These are phyloP conservation scores for Telopea speciosissima DNA, from an alignment of 177 flowering plant genomes.

Conservation along the genomic window DNA sequence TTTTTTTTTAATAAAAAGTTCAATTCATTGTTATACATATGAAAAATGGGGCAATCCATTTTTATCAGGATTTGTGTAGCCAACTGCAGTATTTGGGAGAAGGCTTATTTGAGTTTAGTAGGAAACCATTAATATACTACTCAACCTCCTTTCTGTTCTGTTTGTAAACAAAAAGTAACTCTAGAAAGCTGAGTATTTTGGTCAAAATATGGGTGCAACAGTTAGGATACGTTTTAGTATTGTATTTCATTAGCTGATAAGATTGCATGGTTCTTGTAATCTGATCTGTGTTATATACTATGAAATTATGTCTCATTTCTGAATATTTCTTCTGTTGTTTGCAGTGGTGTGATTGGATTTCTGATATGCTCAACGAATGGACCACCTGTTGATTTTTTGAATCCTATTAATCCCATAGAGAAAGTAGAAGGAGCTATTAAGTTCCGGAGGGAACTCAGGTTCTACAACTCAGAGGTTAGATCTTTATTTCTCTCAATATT, in stretches of 20 bases:
- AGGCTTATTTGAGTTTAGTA: no score
- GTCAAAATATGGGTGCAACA: no score
- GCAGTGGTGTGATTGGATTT: slow-evolving; percentile 95
- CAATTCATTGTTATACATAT: no score
- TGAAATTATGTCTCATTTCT: background rate
- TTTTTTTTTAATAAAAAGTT: no score
- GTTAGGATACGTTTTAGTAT: no score
- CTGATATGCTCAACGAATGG: slow-evolving; percentile 87
- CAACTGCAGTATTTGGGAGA: no score
- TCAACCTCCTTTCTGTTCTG: background rate
- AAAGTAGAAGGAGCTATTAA: slow-evolving; percentile 62
- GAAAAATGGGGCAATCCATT: no score
- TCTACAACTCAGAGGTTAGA: slow-evolving; percentile 88
- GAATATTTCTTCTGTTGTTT: slow-evolving; percentile 4
- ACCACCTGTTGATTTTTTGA: slow-evolving; percentile 67
- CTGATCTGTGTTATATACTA: background rate
- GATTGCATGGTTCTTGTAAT: no score
- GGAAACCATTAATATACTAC: no score
- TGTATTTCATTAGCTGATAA: no score
- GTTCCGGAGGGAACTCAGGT: slow-evolving; percentile 64
- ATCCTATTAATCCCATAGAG: slow-evolving; percentile 92
- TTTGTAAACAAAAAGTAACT: background rate
- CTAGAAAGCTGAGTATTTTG: background rate
- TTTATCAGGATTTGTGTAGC: no score
- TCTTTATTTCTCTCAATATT: slow-evolving; percentile 1